These are phyloP conservation scores for Trypanosoma caninum DNA, from an alignment of 208 protist genomes.

Conservation along the genomic window DNA sequence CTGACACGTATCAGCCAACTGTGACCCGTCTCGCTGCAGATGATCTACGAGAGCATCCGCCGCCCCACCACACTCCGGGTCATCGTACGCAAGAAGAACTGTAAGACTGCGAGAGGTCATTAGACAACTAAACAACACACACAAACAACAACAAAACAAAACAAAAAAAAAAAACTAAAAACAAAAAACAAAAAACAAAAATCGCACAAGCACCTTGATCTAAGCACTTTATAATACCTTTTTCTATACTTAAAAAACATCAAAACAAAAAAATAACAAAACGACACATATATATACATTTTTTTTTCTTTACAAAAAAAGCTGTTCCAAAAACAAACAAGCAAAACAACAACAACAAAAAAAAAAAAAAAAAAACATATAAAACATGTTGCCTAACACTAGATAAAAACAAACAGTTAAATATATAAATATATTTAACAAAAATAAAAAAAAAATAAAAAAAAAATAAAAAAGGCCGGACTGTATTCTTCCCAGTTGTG, in stretches of 20 bases:
- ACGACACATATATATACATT: too few relatives aligned
- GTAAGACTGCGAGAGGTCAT: constrained; percentile 34
- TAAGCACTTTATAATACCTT: neutral
- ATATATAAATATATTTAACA: neutral
- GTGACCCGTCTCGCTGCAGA: constrained; percentile 58
- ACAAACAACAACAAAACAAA: neutral
- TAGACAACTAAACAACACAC: neutral
- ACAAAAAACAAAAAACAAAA: neutral
- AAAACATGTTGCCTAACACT: neutral
- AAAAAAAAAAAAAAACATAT: neutral
- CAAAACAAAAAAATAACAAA: too few relatives aligned
- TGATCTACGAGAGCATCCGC: constrained; percentile 80
- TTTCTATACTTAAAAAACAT: too few relatives aligned
- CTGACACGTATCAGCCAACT: constrained; percentile 44
- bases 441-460: neutral
- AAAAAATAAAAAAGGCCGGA: neutral
- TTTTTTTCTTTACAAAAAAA: too few relatives aligned
- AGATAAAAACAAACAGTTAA: neutral
- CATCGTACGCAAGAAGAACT: constrained; percentile 85
- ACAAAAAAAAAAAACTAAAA: neutral
- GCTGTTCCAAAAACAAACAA: too few relatives aligned
- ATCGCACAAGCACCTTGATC: neutral
- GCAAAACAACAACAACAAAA: neutral
- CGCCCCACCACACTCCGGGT: constrained; percentile 83
- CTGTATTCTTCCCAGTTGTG: neutral